Base-by-base conservation (phyloP, 805 yeast species). In the Brettanomyces sp. region DNA sequence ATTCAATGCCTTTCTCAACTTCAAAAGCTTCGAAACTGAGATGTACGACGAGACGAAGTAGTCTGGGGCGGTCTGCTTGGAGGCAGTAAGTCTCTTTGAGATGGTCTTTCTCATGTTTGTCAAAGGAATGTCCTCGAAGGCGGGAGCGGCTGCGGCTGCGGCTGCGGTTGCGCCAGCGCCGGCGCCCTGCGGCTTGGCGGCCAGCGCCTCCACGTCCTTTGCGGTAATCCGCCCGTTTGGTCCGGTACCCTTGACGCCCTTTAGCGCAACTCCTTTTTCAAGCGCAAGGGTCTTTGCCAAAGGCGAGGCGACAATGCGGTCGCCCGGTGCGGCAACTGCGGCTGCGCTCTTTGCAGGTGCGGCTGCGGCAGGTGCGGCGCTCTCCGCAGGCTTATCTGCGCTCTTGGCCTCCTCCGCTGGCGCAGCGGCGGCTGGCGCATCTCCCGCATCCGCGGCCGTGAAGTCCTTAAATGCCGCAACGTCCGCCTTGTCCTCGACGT, bases 141-240 rank as follows among this genome's bases (percentile, higher is more conserved):
- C 54, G 40, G 85, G 76, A 48, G 75, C 64, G 32, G 76, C 56
- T 6, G 37, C 37, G 23, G 71, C 56, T 12, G 71, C 61, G 35
- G 71, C 54, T 24, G 79, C 61, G 35, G 71, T 54, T 24, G 79
- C 24, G 18, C 18, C 18, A 18, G 18, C 18, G 18, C 18, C 18
- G 18, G 18, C 18, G 18, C 18, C 18, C 18, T 18, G 18, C 35
- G 52, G 49, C 66, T 78, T 71, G 71, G 70, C 77, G 12, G n/a
- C 25, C 23, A 42, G 2, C 58, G 71, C 70, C 70, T 91, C 97
- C 54, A 93, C 85, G 64, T 93, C 99, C 58, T 80, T 80, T 60
- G 90, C 93, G 54, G 86, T 75, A 64, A 93, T 87, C 74, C 99
- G 86, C 56, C 98, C 98, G 60, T 76, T 75, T 63, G 98, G 98